phyloP scores from a whole-genome alignment of 2,329 filamentous ascomycete species.

The Mycosphaerella sp. region DNA sequence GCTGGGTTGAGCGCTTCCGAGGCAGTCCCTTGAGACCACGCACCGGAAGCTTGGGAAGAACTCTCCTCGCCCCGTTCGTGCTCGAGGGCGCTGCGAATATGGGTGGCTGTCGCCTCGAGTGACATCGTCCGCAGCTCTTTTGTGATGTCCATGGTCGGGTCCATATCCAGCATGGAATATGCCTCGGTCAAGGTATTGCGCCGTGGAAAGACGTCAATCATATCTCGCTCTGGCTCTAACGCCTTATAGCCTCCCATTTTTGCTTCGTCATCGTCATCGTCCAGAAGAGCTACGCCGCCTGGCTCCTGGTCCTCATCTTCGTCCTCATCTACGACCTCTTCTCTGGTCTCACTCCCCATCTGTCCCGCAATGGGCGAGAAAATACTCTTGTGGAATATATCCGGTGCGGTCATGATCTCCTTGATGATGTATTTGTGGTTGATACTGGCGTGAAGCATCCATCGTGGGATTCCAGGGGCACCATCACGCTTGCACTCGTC shows the following conservation, averaged over 20 bases:
- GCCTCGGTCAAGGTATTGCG: not conserved
- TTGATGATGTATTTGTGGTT: constrained; percentile 46
- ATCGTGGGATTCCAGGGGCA: constrained; percentile 32
- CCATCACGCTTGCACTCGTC: constrained; percentile 39
- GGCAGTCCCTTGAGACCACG: constrained; percentile 8
- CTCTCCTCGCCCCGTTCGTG: not conserved
- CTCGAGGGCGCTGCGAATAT: not conserved
- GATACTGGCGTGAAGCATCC: constrained; percentile 44
- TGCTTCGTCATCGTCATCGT: constrained; percentile 18
- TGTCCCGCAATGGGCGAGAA: not conserved
- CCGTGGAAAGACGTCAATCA: constrained; percentile 9
- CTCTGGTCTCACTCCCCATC: no score
- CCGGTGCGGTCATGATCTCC: constrained; percentile 29
- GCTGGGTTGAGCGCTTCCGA: constrained; percentile 14
- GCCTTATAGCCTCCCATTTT: constrained; percentile 19
- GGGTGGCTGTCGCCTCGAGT: not conserved
- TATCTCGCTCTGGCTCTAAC: constrained; percentile 9
- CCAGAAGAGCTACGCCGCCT: constrained; percentile 18
- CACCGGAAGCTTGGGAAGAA: not conserved
- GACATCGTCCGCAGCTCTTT: constrained; percentile 10
- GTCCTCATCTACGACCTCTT: constrained; percentile 4
- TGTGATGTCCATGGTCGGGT: not conserved
- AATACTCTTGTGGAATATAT: constrained; percentile 20
- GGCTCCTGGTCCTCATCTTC: constrained; percentile 7
- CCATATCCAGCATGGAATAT: not conserved